phyloP scores from a whole-genome alignment of 2,329 filamentous ascomycete species.

The Fusarium zealandicum region DNA sequence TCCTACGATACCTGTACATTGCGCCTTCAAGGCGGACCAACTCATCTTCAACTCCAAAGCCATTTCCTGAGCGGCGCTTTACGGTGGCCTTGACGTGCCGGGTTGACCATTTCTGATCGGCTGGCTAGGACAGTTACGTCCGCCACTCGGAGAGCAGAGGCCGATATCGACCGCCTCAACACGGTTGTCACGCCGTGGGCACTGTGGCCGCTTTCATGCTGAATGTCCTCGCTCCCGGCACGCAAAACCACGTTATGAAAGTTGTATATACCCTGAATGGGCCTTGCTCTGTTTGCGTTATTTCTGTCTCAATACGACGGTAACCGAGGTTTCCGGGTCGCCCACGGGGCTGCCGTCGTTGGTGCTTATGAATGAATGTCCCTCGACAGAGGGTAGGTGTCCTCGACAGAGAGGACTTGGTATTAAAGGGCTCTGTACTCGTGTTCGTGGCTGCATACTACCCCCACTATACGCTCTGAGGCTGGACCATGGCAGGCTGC shows the following conservation, averaged over 20 bases:
- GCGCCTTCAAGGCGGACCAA: constrained; percentile 25
- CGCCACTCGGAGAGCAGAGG: constrained; percentile 35
- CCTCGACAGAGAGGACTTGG: not conserved
- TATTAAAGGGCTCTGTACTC: constrained; percentile 31
- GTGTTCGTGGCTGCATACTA: constrained; percentile 27
- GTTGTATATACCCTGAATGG: constrained; percentile 25
- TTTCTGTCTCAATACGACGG: constrained; percentile 27
- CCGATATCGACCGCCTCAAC: constrained; percentile 33
- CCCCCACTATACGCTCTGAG: constrained; percentile 59
- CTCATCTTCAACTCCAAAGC: constrained; percentile 31
- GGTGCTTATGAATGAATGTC: constrained; percentile 32
- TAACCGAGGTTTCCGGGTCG: constrained; percentile 31
- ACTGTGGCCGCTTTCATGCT: constrained; percentile 31
- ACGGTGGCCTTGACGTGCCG: constrained; percentile 27
- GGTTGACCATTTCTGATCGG: constrained; percentile 42
- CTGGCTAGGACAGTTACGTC: constrained; percentile 41
- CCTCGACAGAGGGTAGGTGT: constrained; percentile 18
- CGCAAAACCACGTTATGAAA: constrained; percentile 23
- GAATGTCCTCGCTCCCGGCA: constrained; percentile 28
- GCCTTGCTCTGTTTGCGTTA: constrained; percentile 29
- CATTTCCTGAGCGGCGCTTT: constrained; percentile 24
- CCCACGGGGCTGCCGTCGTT: constrained; percentile 36
- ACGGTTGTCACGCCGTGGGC: constrained; percentile 45
- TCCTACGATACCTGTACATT: constrained; percentile 30
- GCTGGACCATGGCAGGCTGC: constrained; percentile 63